Percentiles rank a stretch among this genome's conserved stretches.
These are phyloP conservation scores for Chrysanthemum lavandulifolium DNA, from an alignment of 129 eudicot genomes.

Conservation along the genomic window DNA sequence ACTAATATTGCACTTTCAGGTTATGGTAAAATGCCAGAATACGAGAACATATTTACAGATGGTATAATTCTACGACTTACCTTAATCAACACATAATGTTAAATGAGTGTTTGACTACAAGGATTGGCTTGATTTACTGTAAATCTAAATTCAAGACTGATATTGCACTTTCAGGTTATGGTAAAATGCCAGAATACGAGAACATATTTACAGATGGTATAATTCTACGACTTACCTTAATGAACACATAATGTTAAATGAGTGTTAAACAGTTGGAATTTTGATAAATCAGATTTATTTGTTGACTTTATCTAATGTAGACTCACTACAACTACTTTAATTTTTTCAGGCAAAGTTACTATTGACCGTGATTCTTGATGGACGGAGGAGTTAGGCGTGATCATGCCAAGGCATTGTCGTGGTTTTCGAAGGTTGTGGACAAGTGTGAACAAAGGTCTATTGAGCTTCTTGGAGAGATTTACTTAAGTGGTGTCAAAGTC, in stretches of 20 bases:
- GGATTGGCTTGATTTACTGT: no score
- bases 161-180: no score
- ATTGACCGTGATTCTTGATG: conserved; percentile 67
- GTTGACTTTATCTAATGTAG: not conserved
- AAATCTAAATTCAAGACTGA: no score
- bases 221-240: not conserved
- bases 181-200: no score
- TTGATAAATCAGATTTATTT: not conserved
- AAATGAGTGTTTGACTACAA: not conserved
- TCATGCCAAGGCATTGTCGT: conserved; percentile 67
- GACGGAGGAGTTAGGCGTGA: conserved; percentile 81
- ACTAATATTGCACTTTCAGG: no score
- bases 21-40: no score
- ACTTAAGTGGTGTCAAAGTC: conserved; percentile 88
- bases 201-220: conserved; percentile 29
- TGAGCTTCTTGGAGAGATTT: conserved; percentile 98
- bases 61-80: conserved; percentile 25
- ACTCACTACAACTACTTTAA: conserved; percentile 14
- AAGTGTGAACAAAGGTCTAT: conserved; percentile 87
- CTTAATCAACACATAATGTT: not conserved
- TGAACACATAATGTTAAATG: not conserved
- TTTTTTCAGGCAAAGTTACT: conserved; percentile 64
- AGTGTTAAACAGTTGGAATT: not conserved
- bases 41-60: conserved; percentile 2
- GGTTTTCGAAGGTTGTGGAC: conserved; percentile 91